These are phyloP conservation scores for Panus rudis DNA, from an alignment of 768 basidiomycete genomes.

Conservation along the genomic window DNA sequence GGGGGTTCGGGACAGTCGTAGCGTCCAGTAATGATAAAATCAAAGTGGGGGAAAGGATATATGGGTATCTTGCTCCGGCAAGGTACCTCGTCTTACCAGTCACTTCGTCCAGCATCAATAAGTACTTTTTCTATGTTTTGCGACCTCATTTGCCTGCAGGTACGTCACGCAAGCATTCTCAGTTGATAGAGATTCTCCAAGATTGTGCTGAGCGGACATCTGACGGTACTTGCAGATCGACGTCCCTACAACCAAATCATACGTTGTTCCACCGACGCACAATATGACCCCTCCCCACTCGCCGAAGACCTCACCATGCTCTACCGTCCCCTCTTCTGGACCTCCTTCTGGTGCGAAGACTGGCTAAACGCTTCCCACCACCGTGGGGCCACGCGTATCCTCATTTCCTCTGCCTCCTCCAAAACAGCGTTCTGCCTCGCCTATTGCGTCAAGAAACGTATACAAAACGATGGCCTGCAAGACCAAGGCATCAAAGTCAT, in stretches of 20 bases:
- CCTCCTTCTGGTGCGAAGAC: conserved; percentile 70
- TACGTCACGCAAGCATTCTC: conserved; percentile 17
- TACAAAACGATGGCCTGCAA: conserved; percentile 17
- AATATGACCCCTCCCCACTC: conserved; percentile 40
- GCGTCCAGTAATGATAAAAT: conserved; percentile 44
- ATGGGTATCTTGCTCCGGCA: conserved; percentile 55
- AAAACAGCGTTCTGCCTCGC: conserved; percentile 70
- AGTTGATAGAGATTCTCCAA: no score
- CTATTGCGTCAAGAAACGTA: conserved; percentile 47
- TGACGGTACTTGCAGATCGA: conserved; percentile 35
- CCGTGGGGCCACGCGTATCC: conserved; percentile 37
- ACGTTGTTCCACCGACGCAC: conserved; percentile 49
- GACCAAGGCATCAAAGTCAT: conserved; percentile 31
- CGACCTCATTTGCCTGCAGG: conserved; percentile 58
- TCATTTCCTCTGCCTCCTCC: conserved; percentile 65
- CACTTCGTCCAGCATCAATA: conserved; percentile 44
- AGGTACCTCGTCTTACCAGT: conserved; percentile 51
- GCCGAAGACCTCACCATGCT: conserved; percentile 65
- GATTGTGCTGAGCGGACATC: neutral
- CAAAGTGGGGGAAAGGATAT: conserved; percentile 49
- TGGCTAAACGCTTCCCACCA: conserved; percentile 51
- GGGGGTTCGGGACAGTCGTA: conserved; percentile 61
- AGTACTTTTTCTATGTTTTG: conserved; percentile 48
- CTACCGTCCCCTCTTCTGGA: conserved; percentile 70
- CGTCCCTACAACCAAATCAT: conserved; percentile 64